A percentile compares a stretch with the other conserved stretches of the same genome.
These are phyloP conservation scores for Circinella minor DNA, from an alignment of 371 early-diverging fungal genomes.

Conservation along the genomic window DNA sequence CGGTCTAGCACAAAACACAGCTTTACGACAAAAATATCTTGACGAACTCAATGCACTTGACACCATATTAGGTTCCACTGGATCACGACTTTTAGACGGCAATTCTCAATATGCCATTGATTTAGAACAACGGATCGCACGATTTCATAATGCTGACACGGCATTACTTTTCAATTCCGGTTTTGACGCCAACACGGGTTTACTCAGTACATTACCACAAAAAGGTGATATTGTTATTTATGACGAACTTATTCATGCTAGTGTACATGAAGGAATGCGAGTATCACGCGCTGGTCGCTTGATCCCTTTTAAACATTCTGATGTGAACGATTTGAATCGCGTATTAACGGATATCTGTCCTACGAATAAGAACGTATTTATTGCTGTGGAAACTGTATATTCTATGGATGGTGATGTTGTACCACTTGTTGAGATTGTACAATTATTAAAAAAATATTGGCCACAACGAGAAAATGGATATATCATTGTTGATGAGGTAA, in stretches of 20 bases:
- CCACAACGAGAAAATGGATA: conserved; percentile 53
- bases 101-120: conserved; percentile 65
- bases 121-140: conserved; percentile 66
- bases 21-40: conserved; percentile 48
- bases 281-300: conserved; percentile 57
- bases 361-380: conserved; percentile 56
- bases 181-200: conserved; percentile 79
- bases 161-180: conserved; percentile 86
- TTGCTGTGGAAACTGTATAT: conserved; percentile 81
- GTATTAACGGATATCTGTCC: conserved; percentile 22
- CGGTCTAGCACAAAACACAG: conserved; percentile 62
- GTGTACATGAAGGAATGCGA: conserved; percentile 83
- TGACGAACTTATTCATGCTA: conserved; percentile 82
- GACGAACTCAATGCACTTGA: conserved; percentile 43
- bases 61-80: conserved; percentile 72
- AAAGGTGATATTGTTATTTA: conserved; percentile 70
- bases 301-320: conserved; percentile 70
- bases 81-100: conserved; percentile 79
- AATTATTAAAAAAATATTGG: conserved; percentile 50
- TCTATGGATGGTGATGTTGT: conserved; percentile 88
- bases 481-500: conserved; percentile 71
- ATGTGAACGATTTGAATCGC: conserved; percentile 64
- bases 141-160: conserved; percentile 63
- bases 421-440: conserved; percentile 68
- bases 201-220: conserved; percentile 73